A percentile compares a stretch with the other conserved stretches of the same genome.
Conservation (phyloP, 2,329 filamentous ascomycete genomes). For the Ophiocordyceps robertsii region DNA sequence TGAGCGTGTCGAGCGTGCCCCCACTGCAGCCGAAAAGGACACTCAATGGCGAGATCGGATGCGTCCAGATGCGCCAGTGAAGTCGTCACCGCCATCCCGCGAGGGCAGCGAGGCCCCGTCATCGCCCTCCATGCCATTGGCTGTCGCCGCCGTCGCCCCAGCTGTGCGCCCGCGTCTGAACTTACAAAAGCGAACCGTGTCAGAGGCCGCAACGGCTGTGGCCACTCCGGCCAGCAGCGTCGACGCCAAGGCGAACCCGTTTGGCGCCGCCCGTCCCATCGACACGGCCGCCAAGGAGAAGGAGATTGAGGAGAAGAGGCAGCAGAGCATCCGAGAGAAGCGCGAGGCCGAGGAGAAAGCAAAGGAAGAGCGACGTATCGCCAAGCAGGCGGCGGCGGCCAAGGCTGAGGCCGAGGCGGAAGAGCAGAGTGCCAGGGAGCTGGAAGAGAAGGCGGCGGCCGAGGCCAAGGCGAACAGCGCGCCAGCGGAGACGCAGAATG, state of each 20-base stretch:
- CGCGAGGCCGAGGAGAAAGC: constrained; percentile 77
- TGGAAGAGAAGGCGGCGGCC: constrained; percentile 12
- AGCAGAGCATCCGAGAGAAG: constrained; percentile 64
- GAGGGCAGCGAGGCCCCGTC: constrained; percentile 60
- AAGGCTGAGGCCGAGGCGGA: constrained; percentile 27
- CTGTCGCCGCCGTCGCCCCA: constrained; percentile 33
- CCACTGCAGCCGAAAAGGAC: constrained; percentile 83
- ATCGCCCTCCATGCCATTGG: constrained; percentile 49
- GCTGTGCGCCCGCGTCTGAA: constrained; percentile 69
- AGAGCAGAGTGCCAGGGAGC: constrained; percentile 16
- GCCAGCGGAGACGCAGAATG: constrained; percentile 12
- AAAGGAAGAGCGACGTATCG: constrained; percentile 56
- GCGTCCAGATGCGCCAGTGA: constrained; percentile 60
- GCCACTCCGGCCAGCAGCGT: constrained; percentile 38
- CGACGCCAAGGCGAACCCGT: constrained; percentile 80
- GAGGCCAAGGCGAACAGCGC: constrained; percentile 17
- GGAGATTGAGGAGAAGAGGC: constrained; percentile 79
- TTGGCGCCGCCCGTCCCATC: constrained; percentile 86
- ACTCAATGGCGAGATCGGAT: constrained; percentile 88
- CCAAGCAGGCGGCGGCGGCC: constrained; percentile 42
- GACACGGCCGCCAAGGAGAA: constrained; percentile 83
- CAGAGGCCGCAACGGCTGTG: constrained; percentile 46
- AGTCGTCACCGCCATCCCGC: constrained; percentile 48
- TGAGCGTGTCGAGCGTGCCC: constrained; percentile 53
- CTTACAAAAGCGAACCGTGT: constrained; percentile 80